phyloP scores from a whole-genome alignment of 495 filamentous ascomycete species.

The Penicillium longicatenatum region DNA sequence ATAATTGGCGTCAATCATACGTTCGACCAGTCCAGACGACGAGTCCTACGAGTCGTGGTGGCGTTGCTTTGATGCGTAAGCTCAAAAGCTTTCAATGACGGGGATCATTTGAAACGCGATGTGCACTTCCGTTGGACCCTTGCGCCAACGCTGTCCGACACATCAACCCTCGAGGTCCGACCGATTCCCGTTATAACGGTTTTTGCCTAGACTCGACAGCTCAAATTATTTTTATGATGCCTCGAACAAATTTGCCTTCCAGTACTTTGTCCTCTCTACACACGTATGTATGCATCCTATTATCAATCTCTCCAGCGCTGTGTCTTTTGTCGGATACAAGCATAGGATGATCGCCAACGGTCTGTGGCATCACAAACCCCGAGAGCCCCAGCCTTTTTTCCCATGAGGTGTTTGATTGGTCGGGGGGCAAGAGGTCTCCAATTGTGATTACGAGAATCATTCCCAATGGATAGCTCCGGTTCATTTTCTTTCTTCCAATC shows the following conservation, averaged over 20 bases:
- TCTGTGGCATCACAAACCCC: conserved; percentile 24
- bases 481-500: not conserved
- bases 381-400: conserved; percentile 3
- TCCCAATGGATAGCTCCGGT: not conserved
- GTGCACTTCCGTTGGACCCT: conserved; percentile 16
- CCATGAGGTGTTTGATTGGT: conserved; percentile 10
- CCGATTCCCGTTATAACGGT: conserved; percentile 3
- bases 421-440: conserved; percentile 8
- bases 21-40: conserved; percentile 9
- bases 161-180: conserved; percentile 13
- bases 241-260: not conserved
- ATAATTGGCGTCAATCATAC: conserved; percentile 9
- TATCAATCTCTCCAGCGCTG: not conserved
- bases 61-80: conserved; percentile 3
- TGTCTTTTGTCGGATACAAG: conserved; percentile 11
- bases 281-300: not conserved
- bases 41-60: not conserved
- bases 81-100: conserved; percentile 16
- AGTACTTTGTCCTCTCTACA: no score
- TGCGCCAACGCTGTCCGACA: conserved; percentile 19
- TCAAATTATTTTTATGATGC: not conserved
- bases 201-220: not conserved
- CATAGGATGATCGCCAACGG: conserved; percentile 32
- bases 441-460: conserved; percentile 1
- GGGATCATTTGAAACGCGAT: conserved; percentile 12